Conservation (phyloP, 495 filamentous ascomycete genomes). For the Talaromyces adpressus region DNA sequence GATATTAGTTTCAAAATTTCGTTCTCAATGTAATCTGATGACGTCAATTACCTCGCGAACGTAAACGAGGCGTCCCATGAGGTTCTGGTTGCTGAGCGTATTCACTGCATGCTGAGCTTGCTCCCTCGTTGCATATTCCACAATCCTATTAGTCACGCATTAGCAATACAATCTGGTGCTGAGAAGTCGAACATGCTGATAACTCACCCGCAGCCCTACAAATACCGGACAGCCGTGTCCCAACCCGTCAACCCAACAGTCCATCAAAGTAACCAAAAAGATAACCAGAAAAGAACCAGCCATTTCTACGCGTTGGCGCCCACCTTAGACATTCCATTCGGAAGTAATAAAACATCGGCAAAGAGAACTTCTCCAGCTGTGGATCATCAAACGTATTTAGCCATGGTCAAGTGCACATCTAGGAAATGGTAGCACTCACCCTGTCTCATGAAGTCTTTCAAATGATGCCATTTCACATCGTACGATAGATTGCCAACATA, state of each 20-base stretch:
- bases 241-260: slow-evolving; percentile 99
- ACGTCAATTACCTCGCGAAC: slow-evolving; percentile 76
- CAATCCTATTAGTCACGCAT: slow-evolving; percentile 62
- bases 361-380: slow-evolving; percentile 98
- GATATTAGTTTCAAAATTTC: slow-evolving; percentile 10
- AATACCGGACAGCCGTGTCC: slow-evolving; percentile 76
- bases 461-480: slow-evolving; percentile 99
- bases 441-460: slow-evolving; percentile 99
- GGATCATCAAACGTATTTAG: slow-evolving; percentile 25
- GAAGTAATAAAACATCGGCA: slow-evolving; percentile 98
- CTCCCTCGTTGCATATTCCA: slow-evolving; percentile 99
- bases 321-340: slow-evolving; percentile 99
- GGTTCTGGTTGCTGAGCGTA: slow-evolving; percentile 96
- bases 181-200: slow-evolving; percentile 1
- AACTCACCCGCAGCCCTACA: slow-evolving; percentile 99
- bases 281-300: slow-evolving; percentile 58
- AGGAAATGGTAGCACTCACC: slow-evolving; percentile 53
- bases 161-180: slow-evolving; percentile 19
- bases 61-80: slow-evolving; percentile 97
- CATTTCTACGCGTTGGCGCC: slow-evolving; percentile 74
- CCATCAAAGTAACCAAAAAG: slow-evolving; percentile 58
- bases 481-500: slow-evolving; percentile 99
- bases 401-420: slow-evolving; percentile 16
- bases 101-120: slow-evolving; percentile 97
- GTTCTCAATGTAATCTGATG: neutral